Base-by-base conservation (phyloP, 2,329 filamentous ascomycete species). In the Penicillium sp. region DNA sequence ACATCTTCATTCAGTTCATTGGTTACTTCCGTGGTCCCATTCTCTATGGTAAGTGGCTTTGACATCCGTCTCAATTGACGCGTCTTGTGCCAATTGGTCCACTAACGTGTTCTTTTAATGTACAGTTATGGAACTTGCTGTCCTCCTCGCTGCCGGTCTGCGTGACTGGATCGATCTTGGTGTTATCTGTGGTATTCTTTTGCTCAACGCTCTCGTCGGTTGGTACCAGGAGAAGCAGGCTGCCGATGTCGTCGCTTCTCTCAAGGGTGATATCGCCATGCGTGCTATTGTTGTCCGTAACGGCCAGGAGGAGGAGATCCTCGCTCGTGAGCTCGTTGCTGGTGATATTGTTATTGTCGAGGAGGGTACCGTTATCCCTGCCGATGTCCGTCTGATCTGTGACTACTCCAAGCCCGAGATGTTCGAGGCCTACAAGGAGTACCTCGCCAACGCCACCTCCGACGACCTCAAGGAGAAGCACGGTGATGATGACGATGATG, bases 181-280 rank as follows among this genome's bases (percentile, higher is more conserved):
- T 82, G 86, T 91, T 73, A 90, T 90, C 72, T 84, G 87, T 67
- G 88, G 83, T 79, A 90, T 91, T 74, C 78, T 91, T 54, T 66
- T 87, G 70, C 85, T 91, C 61, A 91, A 91, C 78, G 88, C 88
- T 63, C 78, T 86, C 61, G 88, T 90, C 73, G 88, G 88, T 79
- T 90, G 87, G 84, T 90, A 90, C 74, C 88, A 90, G 74, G 88
- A 90, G 77, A 90, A 90, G 79, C 87, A 90, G 76, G 88, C 88
- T 66, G 88, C 87, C 64, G 88, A 90, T 75, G 87, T 90, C 68
- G 87, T 89, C 68, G 87, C 87, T 55, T 84, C 80, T 61, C 78
- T 90, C 60, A 90, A 90, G 80, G 88, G 88, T 78, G 88, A 90
- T 69, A 90, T 91, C 69, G 88, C 88, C 67, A 88, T 90, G 85